Evolutionary conservation across 306 rosid species (phyloP), one percentile per base, ranked within the genome.

Genomic region (Purshia tridentata): DNA sequence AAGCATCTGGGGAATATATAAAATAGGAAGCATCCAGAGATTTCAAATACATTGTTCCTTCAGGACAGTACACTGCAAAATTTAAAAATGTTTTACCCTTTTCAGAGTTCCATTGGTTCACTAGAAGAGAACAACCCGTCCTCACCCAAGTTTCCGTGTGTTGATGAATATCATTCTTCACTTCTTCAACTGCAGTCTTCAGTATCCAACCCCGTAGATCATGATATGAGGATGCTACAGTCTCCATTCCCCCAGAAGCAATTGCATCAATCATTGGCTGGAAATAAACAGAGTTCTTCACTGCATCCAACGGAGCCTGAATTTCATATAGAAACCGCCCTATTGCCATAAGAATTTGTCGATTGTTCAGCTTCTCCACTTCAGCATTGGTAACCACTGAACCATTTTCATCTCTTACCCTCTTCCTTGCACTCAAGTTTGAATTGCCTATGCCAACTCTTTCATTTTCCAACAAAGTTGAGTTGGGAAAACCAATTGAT

Each of bases 321-420:
- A 90, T 80, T 65, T 84, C 96, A 72, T 86, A 90, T 44, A 90
- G 77, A 84, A 90, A 90, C 77, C 92, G 73, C 23, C 96, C 92
- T 67, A 90, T 86, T 4, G 96, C 96, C 89, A 84, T 74, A 62
- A 79, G 83, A 77, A 88, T 67, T 18, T 72, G 68, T 62, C 59
- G 84, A 72, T 49, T 82, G 73, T 81, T 80, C 42, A 68, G 70
- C 73, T 54, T 35, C 35, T 42, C 68, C 15, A 44, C 44, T 15
- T 46, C 82, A 72, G 15, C 73, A 49, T 67, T 58, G 4, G 42
- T 57, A 67, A 16, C 73, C 65, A 22, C 54, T 6, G 47, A 51
- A 67, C 66, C 52, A 73, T 51, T 44, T 13, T 59, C 70, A 58
- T 35, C 51, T 19, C 72, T 52, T 10, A 45, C 12, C 56, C 75